Base-by-base conservation (phyloP, 345 rosid genomes). In the Populus pruinosa region DNA sequence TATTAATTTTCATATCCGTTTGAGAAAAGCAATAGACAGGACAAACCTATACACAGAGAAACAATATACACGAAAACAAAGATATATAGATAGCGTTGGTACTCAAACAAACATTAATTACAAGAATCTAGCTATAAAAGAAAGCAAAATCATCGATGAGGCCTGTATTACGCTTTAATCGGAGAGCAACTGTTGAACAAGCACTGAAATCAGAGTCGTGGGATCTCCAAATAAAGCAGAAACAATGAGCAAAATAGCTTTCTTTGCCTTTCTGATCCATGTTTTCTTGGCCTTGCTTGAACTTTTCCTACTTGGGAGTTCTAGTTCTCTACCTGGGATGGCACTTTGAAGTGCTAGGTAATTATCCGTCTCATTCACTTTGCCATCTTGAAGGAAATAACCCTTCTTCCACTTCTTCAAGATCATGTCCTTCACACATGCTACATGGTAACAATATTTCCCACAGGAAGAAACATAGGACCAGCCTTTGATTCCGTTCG, bases 201-300 rank as follows among this genome's bases (percentile, higher is more conserved):
- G 31, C 35, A 1, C 31, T 12, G n/a, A 2, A 72, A 31, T 16
- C 43, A 71, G 20, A 50, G 74, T 3, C 9, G 63, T 29, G 8
- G 76, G 69, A 3, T 73, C 53, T 61, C 76, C 76, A 62, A 73
- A 73, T 0, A 73, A 38, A 18, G 76, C 76, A 25, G 76, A 66
- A 75, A 75, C 12, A 44, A 65, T 14, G 4, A 75, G 33, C 71
- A 13, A 47, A 6, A 75, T 31, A 10, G n/a, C 64, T 2, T 70
- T 75, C 29, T 2, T 47, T 18, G 62, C 71, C 64, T 10, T 31
- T 17, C 36, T 31, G 33, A 31, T 66, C 78, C 71, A 75, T 8
- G 21, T 3, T 62, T 67, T 21, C 6, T 2, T 33, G 16, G 21
- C 47, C 78, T 8, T 67, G 6, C 66, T 50, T 21, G 78, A 76